phyloP scores from a whole-genome alignment of 2,329 filamentous ascomycete species.

The Penicillium sclerotiorum region DNA sequence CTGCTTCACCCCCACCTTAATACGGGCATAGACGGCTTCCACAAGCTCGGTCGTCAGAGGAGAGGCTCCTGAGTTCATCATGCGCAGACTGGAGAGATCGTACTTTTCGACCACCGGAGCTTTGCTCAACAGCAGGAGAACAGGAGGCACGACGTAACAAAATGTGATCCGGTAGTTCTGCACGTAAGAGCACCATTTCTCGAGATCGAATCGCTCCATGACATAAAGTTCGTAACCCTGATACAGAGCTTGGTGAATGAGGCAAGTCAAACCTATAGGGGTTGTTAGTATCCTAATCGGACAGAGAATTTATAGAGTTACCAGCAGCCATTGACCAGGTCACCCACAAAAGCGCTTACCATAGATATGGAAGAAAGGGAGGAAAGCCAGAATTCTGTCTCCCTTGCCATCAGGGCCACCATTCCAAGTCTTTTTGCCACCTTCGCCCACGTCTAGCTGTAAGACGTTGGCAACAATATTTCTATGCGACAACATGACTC shows the following conservation, averaged over 20 bases:
- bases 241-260: constrained; percentile 70
- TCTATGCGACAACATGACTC: constrained; percentile 75
- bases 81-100: constrained; percentile 58
- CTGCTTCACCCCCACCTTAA: constrained; percentile 83
- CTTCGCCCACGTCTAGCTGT: constrained; percentile 31
- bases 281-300: neutral
- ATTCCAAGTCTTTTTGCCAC: constrained; percentile 20
- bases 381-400: constrained; percentile 53
- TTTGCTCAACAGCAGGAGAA: constrained; percentile 15
- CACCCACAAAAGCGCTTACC: no score
- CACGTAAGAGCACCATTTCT: constrained; percentile 74
- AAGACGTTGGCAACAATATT: constrained; percentile 74
- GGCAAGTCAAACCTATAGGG: constrained; percentile 64
- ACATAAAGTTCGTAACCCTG: constrained; percentile 31
- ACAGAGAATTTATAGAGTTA: neutral
- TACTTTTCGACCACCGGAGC: constrained; percentile 17
- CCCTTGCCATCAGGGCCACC: constrained; percentile 43
- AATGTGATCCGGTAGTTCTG: constrained; percentile 60
- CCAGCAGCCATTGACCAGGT: no score
- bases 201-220: constrained; percentile 49
- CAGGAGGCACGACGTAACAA: constrained; percentile 23
- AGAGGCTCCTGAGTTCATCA: constrained; percentile 86
- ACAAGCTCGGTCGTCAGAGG: constrained; percentile 81
- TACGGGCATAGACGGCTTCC: constrained; percentile 70
- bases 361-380: constrained; percentile 93